These are phyloP conservation scores for Candolleomyces eurysporus DNA, from an alignment of 768 basidiomycete genomes.

Conservation along the genomic window DNA sequence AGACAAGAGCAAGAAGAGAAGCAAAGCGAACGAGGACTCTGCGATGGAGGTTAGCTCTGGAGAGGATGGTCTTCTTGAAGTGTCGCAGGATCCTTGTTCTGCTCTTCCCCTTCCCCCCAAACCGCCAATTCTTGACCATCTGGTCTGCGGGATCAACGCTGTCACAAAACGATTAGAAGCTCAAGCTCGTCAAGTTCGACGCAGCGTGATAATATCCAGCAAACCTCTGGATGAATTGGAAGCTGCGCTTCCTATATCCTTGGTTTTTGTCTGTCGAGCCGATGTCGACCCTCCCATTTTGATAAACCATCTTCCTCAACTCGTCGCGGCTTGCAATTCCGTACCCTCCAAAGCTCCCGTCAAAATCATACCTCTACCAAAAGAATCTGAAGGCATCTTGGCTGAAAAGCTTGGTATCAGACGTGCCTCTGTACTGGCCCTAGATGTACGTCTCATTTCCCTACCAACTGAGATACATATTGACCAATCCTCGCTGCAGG, in stretches of 20 bases:
- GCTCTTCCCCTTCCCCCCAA: background rate
- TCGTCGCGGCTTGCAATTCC: constrained; percentile 77
- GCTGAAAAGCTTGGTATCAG: constrained; percentile 64
- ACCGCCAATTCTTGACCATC: constrained; percentile 45
- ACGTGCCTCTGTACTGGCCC: constrained; percentile 61
- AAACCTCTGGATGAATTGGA: constrained; percentile 12
- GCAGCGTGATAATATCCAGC: constrained; percentile 22
- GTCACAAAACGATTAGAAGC: constrained; percentile 73
- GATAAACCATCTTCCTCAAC: constrained; percentile 71
- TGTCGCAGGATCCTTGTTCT: background rate
- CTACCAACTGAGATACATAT: background rate
- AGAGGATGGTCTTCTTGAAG: no score
- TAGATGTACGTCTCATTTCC: constrained; percentile 52
- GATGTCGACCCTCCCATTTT: constrained; percentile 74
- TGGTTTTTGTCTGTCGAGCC: constrained; percentile 68
- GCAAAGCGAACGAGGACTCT: background rate
- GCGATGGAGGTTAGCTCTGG: background rate
- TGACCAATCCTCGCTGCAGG: constrained; percentile 16
- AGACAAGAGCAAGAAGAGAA: constrained; percentile 16
- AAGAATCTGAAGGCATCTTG: constrained; percentile 60
- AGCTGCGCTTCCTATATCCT: constrained; percentile 25
- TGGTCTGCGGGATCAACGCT: constrained; percentile 73
- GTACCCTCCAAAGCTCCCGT: constrained; percentile 31
- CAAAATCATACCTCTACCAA: constrained; percentile 63
- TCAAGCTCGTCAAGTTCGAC: constrained; percentile 39